Base-by-base conservation (phyloP, 2,329 filamentous ascomycete genomes). In the Aspergillus thermomutatus region DNA sequence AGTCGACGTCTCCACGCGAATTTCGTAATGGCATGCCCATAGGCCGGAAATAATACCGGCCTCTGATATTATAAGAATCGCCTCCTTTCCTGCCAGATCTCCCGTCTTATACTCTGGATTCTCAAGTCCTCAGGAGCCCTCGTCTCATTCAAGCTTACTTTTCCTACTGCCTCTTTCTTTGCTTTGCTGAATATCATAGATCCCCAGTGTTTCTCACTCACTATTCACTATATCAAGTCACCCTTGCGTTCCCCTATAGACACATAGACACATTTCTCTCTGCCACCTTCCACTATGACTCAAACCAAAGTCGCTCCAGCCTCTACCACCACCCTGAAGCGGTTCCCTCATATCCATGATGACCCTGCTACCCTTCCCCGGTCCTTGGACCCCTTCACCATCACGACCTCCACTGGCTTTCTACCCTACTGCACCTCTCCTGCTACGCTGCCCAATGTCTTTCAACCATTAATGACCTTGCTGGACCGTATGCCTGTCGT, bases 401-500 rank as follows among this genome's bases (percentile, higher is more conserved):
- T 80, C 64, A 80, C 77, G 27, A 76, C 75, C 14, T 69, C 71
- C 1, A 77, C 75, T 43, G 78, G 77, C 19, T 79, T 80, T 62
- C 62, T 80, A 23, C 78, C 77, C 25, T 75, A 73, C 60, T 64
- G 64, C 41, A 68, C 70, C 45, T 72, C 76, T 21, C 69, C 75
- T 45, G 66, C 65, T 50, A 72, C 80, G 9, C 83, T 96, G 0
- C 92, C 92, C 21, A 64, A 80, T 14, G 88, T 88, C 71, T 97
- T 96, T 70, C 82, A 85, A 37, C 77, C 83, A 3, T 80, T 96
- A 34, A 86, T 90, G 72, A 85, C 84, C 25, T 81, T 96, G 60
- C 82, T 93, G 31, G 80, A 86, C 57, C 85, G 87, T 58, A 90
- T 94, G 84, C 91, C 92, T 26, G 87, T 96, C 72, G 85, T 85